Evolutionary conservation across 1,284 basidiomycete genomes (phyloP), one percentile per base, ranked within the genome.

Genomic region (Cutaneotrichosporon mucoides): DNA sequence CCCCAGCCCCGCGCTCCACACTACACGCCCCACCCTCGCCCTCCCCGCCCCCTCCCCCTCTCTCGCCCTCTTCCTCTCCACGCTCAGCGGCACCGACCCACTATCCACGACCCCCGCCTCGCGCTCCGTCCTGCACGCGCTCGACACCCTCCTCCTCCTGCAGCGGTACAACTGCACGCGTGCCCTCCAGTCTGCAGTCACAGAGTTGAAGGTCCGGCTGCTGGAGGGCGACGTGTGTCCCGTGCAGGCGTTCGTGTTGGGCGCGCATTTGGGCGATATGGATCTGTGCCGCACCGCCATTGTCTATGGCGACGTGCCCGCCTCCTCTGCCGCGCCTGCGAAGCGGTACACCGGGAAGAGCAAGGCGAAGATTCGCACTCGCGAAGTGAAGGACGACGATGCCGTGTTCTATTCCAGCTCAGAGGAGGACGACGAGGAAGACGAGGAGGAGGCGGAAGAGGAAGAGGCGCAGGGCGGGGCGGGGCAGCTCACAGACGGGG

Each of bases 281-380:
- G 40, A 54, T 10, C 61, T 63, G 15, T 63, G 61, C 57, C 61
- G 61, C 43, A 56, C 58, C n/a, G 61, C 61, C n/a, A 59, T 63
- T 38, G 61, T 63, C 13, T 42, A 57, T 34, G 43, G 55, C 52
- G 57, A 59, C 33, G 46, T 47, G 12, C 50, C 50, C n/a, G 38
- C 49, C 11, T 16, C 50, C 24, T 24, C 24, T 24, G 24, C 24
- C 3, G 24, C 24, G 24, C 24, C 24, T 24, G 24, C 24, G 24
- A 24, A 24, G 24, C 24, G 24, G 24, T 24, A 24, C 24, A 24
- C 2, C 3, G 24, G 24, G 2, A 24, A 24, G 24, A 3, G 2
- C 24, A 24, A 24, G 24, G 24, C 24, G 2, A 24, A 24, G 24
- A 24, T 24, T 24, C 24, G 24, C 3, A 24, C 24, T 24, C 24